phyloP scores from a whole-genome alignment of 495 filamentous ascomycete genomes.

The Aspergillus campestris region DNA sequence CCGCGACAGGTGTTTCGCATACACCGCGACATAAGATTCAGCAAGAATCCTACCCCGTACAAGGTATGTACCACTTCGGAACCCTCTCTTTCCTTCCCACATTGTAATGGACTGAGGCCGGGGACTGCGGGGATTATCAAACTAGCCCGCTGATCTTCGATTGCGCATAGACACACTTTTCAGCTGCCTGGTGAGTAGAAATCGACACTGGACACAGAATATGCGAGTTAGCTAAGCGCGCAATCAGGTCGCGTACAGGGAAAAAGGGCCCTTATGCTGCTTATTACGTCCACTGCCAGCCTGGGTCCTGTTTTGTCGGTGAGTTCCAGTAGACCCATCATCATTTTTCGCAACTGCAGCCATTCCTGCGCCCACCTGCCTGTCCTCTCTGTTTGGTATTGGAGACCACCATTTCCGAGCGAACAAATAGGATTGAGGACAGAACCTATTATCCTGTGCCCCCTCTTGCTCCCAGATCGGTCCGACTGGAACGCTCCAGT shows the following conservation, averaged over 20 bases:
- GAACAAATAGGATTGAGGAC: no score
- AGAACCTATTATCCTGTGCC: no score
- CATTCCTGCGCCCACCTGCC: neutral
- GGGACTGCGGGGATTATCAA: no score
- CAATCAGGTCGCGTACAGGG: conserved; percentile 62
- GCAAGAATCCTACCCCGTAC: conserved; percentile 73
- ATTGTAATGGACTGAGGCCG: neutral
- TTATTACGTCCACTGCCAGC: conserved; percentile 67
- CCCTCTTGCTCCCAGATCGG: no score
- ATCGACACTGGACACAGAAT: neutral
- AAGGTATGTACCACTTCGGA: conserved; percentile 48
- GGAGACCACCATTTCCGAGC: neutral
- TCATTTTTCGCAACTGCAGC: neutral
- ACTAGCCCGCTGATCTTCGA: conserved; percentile 16
- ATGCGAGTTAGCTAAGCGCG: conserved; percentile 16
- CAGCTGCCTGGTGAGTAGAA: conserved; percentile 60
- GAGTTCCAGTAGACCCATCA: conserved; percentile 19
- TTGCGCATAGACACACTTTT: conserved; percentile 57
- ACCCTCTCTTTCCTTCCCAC: neutral
- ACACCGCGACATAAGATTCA: conserved; percentile 73
- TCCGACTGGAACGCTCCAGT: no score
- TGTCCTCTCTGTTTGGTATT: no score
- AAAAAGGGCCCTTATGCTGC: conserved; percentile 78
- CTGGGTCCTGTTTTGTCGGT: conserved; percentile 54
- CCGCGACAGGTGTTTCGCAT: conserved; percentile 62